Evolutionary conservation across 1,284 basidiomycete species (phyloP).

Genomic region (Neolentinus lepideus): DNA sequence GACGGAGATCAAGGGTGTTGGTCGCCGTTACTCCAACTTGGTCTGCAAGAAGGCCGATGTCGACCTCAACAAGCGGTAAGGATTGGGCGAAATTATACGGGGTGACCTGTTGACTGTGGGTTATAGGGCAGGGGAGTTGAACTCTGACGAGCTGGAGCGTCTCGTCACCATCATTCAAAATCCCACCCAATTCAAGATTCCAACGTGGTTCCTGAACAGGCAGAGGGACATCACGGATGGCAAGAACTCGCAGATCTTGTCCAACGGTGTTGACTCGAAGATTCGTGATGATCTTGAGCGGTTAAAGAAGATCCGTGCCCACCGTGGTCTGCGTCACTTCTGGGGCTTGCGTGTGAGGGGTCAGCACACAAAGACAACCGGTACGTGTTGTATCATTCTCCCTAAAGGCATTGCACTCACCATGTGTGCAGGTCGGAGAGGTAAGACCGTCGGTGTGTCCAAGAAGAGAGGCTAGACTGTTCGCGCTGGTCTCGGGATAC

Average conservation of each 20-base stretch:
- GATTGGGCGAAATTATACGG: neutral
- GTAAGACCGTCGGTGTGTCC: constrained; percentile 90
- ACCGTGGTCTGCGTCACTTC: constrained; percentile 97
- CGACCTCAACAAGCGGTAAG: constrained; percentile 96
- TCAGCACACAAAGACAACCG: constrained; percentile 99
- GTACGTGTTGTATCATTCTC: constrained; percentile 33
- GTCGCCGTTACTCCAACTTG: constrained; percentile 96
- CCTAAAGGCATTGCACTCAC: neutral
- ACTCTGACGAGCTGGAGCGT: constrained; percentile 97
- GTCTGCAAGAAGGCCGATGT: constrained; percentile 99
- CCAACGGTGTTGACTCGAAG: constrained; percentile 98
- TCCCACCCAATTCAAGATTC: constrained; percentile 99
- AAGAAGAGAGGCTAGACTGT: constrained; percentile 78
- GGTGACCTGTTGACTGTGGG: neutral
- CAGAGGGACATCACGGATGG: constrained; percentile 98
- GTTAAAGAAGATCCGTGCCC: constrained; percentile 98
- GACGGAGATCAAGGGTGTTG: constrained; percentile 99
- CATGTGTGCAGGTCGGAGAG: constrained; percentile 61
- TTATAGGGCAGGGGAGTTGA: constrained; percentile 83
- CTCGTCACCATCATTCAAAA: constrained; percentile 99
- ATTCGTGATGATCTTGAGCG: constrained; percentile 98
- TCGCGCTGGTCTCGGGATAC: constrained; percentile 2
- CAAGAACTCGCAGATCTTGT: constrained; percentile 94
- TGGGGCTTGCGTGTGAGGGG: constrained; percentile 95
- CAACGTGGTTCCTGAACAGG: constrained; percentile 98